These are phyloP conservation scores for Fusarium marasasianum DNA, from an alignment of 2,329 filamentous ascomycete species.

Conservation along the genomic window DNA sequence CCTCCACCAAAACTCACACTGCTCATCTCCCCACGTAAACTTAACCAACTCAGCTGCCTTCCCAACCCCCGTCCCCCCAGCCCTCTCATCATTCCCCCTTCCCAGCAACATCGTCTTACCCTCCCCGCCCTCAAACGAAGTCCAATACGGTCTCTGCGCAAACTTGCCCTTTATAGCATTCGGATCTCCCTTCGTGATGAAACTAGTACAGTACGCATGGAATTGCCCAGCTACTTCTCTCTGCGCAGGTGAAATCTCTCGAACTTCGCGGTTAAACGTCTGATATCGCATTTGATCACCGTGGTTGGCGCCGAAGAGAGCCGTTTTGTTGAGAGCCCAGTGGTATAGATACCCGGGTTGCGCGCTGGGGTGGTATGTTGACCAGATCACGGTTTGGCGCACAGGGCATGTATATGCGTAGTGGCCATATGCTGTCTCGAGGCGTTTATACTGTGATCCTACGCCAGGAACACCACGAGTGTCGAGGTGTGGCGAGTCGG, in stretches of 20 bases:
- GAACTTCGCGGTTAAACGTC: conserved; percentile 52
- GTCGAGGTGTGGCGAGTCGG: conserved; percentile 28
- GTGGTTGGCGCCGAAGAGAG: conserved; percentile 36
- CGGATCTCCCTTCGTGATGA: conserved; percentile 34
- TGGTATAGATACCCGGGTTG: conserved; percentile 44
- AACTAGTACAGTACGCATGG: conserved; percentile 37
- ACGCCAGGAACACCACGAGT: conserved; percentile 20
- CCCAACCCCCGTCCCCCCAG: conserved; percentile 51
- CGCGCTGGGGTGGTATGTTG: conserved; percentile 29
- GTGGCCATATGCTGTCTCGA: conserved; percentile 38
- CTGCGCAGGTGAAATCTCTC: conserved; percentile 47
- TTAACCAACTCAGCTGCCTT: conserved; percentile 51
- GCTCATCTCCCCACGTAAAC: conserved; percentile 53
- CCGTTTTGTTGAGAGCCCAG: conserved; percentile 44
- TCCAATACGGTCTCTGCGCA: conserved; percentile 37
- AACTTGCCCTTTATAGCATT: conserved; percentile 38
- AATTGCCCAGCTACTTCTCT: conserved; percentile 33
- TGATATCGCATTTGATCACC: conserved; percentile 44
- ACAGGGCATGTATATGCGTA: conserved; percentile 39
- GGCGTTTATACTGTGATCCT: conserved; percentile 30
- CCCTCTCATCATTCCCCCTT: conserved; percentile 58
- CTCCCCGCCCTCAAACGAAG: conserved; percentile 38
- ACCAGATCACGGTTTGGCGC: conserved; percentile 36
- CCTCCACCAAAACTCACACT: conserved; percentile 59
- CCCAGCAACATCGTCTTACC: conserved; percentile 56